Base-by-base conservation (phyloP, 2,329 filamentous ascomycete species). In the Amesomyces nigricolor region DNA sequence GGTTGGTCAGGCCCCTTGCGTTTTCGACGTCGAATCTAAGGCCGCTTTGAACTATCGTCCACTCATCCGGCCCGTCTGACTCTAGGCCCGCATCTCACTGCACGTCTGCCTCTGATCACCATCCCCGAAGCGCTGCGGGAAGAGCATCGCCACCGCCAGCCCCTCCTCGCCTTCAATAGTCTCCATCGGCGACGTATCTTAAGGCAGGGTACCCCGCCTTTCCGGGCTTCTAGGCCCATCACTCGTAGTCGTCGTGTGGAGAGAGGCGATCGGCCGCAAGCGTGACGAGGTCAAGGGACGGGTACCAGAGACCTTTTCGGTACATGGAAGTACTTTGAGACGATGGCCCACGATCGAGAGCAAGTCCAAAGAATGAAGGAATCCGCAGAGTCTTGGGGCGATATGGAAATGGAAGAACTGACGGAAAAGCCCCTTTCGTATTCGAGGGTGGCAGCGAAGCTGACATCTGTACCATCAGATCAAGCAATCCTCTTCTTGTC, bases 181-280 rank as follows among this genome's bases (percentile, higher is more conserved):
- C 4, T 26, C 22, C 49, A 32, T 10, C 17, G 43, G 37, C 10
- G n/a, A 29, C 44, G 19, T 30, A 29, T 13, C 13, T 37, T 43
- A 4, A 32, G 30, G 30, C 48, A 53, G 19, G 45, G 47, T 57
- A 57, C 59, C 55, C 57, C 59, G 53, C 57, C 51, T 48, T 51
- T 30, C 38, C 16, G 7, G 51, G 32, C 43, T 53, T 55, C 53
- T 54, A 57, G 53, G 47, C 56, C 56, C 30, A 32, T 52, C 46
- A 39, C 46, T 39, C 9, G n/a, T 43, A 35, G 43, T 40, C 44
- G 47, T 29, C 14, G 43, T 35, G 19, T 11, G n/a, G 30, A 29
- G 42, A 38, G 39, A 44, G 51, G 29, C 50, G 43, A 47, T 54
- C 45, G 42, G 32, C 48, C 29, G 50, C 43, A 52, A 43, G 29